Evolutionary conservation across 2,329 filamentous ascomycete genomes (phyloP), one percentile per base, ranked within the genome.

Genomic region (Escovopsis sp.): DNA sequence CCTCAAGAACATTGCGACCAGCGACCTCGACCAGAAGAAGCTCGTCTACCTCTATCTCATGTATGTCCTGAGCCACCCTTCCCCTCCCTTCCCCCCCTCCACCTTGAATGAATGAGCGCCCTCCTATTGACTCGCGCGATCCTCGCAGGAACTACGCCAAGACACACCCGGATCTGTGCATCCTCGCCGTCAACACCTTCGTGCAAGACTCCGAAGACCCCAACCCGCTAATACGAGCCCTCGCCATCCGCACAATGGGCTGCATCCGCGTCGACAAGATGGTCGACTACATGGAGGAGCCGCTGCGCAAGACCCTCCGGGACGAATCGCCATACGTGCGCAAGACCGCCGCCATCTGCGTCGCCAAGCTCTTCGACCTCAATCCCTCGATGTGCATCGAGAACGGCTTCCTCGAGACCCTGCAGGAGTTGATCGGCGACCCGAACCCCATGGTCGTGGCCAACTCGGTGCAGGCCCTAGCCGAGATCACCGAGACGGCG

Each of bases 271-370:
- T 98, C 43, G 91, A 96, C 53, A 98, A 98, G 65, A 98, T 98
- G 86, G 86, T 96, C 50, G 91, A 98, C 60, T 98, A 98, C 62
- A 96, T 98, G 89, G 91, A 96, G 62, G 91, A 98, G 57, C 91
- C 91, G 12, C 66, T 98, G 48, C 77, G 91, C 53, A 98, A 98
- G 68, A 98, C 91, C 11, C 69, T 98, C 51, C 80, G 87, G 62
- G 91, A 98, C 65, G 91, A 98, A 64, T 96, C 89, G 39, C 91
- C 91, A 1, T 98, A 98, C 62, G 91, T 98, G 47, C 84, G 91
- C 53, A 98, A 98, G 68, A 98, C 91, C 2, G 91, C 91, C 36
- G 91, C 89, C 35, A 91, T 98, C 51, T 96, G 91, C 59, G 91
- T 98, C 37, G 91, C 91, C 42, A 98, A 98, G 65, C 77, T 98